phyloP scores from a whole-genome alignment of 2,329 filamentous ascomycete genomes.

The Pseudopithomyces maydicus region DNA sequence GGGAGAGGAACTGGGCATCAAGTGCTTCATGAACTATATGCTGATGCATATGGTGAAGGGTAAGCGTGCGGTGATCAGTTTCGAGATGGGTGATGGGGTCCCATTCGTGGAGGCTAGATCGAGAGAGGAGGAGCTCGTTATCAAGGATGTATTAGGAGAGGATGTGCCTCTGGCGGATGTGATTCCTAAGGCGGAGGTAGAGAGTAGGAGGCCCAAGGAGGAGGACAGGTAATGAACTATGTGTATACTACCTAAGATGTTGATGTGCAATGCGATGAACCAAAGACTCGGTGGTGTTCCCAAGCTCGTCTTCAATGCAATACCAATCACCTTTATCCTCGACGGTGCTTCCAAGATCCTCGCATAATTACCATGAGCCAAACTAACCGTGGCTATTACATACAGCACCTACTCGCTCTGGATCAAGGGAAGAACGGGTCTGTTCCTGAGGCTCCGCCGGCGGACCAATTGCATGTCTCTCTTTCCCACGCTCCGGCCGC shows the following conservation, averaged over 20 bases:
- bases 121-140: slow-evolving; percentile 9
- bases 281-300: neutral
- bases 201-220: neutral
- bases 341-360: no score
- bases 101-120: slow-evolving; percentile 34
- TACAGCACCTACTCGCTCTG: no score
- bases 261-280: neutral
- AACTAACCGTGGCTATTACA: no score
- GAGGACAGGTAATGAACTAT: neutral
- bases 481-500: neutral
- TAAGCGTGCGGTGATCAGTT: slow-evolving; percentile 59
- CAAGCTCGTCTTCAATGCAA: neutral
- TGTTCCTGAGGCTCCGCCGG: neutral
- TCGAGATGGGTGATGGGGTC: slow-evolving; percentile 48
- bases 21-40: slow-evolving; percentile 73
- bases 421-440: no score
- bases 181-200: neutral
- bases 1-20: slow-evolving; percentile 74
- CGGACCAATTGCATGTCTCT: neutral
- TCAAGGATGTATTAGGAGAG: neutral
- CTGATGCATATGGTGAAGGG: slow-evolving; percentile 75
- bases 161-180: neutral
- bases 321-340: neutral
- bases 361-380: no score
- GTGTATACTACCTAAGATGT: neutral